Percentiles rank a stretch among this genome's conserved stretches.
Conservation (phyloP, 495 filamentous ascomycete genomes). For the Lophiostoma macrostomum region DNA sequence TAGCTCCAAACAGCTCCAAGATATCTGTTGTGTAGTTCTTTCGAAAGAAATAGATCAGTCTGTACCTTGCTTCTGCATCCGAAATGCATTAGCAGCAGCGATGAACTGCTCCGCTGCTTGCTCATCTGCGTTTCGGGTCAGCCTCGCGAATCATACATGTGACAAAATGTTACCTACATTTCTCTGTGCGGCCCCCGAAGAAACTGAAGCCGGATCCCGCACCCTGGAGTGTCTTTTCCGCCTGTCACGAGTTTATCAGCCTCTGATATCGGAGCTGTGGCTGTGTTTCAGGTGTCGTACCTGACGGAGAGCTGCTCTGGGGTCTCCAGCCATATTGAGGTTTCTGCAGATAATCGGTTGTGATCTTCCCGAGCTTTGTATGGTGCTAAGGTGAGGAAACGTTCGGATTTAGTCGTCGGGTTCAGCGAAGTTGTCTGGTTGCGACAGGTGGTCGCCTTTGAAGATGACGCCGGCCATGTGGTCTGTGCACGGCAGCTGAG, state of each 20-base stretch:
- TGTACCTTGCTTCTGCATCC: slow-evolving; percentile 66
- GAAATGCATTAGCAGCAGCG: slow-evolving; percentile 79
- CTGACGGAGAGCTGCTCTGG: slow-evolving; percentile 57
- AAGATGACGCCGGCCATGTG: slow-evolving; percentile 28
- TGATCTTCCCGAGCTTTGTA: neutral
- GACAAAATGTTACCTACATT: slow-evolving; percentile 44
- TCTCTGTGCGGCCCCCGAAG: slow-evolving; percentile 76
- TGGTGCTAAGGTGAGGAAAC: slow-evolving; percentile 6
- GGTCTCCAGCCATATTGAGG: slow-evolving; percentile 48
- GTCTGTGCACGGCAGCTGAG: slow-evolving; percentile 5
- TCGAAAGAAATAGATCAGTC: neutral
- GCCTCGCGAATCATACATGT: neutral
- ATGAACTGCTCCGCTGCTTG: slow-evolving; percentile 76
- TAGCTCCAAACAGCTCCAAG: too few species aligned
- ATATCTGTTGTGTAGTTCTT: too few species aligned
- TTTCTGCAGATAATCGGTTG: neutral
- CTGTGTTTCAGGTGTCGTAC: slow-evolving; percentile 39
- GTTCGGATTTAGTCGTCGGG: neutral
- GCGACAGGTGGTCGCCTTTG: slow-evolving; percentile 22
- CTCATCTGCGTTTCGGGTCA: slow-evolving; percentile 46
- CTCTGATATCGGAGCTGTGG: slow-evolving; percentile 8
- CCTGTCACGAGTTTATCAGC: slow-evolving; percentile 57
- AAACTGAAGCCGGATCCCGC: slow-evolving; percentile 72
- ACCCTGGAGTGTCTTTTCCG: slow-evolving; percentile 69
- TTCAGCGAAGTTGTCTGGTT: slow-evolving; percentile 10